These are phyloP conservation scores for Claviceps digitariae DNA, from an alignment of 2,329 filamentous ascomycete species.

Conservation along the genomic window DNA sequence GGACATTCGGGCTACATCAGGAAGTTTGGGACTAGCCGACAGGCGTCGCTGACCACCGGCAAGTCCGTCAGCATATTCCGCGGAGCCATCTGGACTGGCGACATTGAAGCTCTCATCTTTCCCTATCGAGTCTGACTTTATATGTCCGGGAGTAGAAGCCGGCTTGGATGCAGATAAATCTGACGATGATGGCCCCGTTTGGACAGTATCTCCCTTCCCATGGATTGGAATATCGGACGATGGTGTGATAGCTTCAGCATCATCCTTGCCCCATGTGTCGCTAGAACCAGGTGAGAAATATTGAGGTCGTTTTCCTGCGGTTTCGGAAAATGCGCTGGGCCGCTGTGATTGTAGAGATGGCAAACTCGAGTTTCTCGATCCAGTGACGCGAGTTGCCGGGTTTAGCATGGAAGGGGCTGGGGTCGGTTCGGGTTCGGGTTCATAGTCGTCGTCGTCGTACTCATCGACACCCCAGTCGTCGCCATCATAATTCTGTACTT, in stretches of 20 bases:
- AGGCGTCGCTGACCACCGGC: conserved; percentile 12
- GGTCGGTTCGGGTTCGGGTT: conserved; percentile 32
- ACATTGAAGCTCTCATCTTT: neutral
- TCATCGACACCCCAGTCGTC: conserved; percentile 81
- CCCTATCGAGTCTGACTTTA: neutral
- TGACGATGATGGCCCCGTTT: conserved; percentile 32
- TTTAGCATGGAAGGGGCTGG: neutral
- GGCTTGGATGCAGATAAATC: conserved; percentile 44
- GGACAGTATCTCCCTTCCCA: conserved; percentile 47
- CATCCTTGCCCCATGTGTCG: neutral
- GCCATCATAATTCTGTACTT: conserved; percentile 74
- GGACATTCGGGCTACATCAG: conserved; percentile 44
- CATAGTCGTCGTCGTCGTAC: conserved; percentile 57
- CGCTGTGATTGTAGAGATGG: conserved; percentile 6
- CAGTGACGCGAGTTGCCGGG: neutral
- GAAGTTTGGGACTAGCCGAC: conserved; percentile 44
- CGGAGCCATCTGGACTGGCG: neutral
- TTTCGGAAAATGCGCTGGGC: neutral
- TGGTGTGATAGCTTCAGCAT: neutral
- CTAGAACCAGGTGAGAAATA: neutral
- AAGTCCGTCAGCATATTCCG: neutral
- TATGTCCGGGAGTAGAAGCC: conserved; percentile 12
- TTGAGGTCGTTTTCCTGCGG: neutral
- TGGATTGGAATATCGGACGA: conserved; percentile 68
- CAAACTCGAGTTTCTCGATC: conserved; percentile 1